Conservation (phyloP, 768 basidiomycete genomes). For the Leccinellum luteum region DNA sequence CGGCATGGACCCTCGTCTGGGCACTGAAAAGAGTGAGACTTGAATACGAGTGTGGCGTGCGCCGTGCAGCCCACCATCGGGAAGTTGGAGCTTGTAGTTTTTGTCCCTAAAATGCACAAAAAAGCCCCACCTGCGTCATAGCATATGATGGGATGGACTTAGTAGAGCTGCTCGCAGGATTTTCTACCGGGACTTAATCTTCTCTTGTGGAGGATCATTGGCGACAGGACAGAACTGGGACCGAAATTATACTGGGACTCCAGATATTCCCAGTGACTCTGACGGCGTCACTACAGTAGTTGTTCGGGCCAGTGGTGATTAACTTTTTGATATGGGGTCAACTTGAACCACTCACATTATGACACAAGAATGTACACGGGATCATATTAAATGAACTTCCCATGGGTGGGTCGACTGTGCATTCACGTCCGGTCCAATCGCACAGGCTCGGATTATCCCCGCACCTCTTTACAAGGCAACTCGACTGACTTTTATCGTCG, state of each 20-base stretch:
- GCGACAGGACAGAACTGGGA: background rate
- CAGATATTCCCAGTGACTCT: background rate
- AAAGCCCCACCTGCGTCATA: background rate
- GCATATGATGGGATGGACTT: background rate
- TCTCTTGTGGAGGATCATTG: background rate
- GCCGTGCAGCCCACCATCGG: background rate
- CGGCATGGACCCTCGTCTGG: background rate
- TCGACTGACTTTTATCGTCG: background rate
- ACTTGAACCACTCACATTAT: background rate
- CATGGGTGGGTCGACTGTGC: background rate
- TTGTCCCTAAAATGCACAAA: background rate
- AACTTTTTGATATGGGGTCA: background rate
- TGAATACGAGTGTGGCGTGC: background rate
- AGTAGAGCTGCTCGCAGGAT: background rate
- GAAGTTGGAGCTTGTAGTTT: background rate
- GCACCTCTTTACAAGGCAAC: background rate
- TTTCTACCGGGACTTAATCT: background rate
- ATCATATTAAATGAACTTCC: background rate
- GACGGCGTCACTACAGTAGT: too few species aligned
- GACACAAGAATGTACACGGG: background rate
- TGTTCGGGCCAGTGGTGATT: too few species aligned
- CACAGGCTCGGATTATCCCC: background rate
- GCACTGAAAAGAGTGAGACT: background rate
- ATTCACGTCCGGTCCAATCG: constrained; percentile 5
- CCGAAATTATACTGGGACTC: too few species aligned